Base-by-base conservation (phyloP, 495 filamentous ascomycete genomes). In the Podospora fimiseda region DNA sequence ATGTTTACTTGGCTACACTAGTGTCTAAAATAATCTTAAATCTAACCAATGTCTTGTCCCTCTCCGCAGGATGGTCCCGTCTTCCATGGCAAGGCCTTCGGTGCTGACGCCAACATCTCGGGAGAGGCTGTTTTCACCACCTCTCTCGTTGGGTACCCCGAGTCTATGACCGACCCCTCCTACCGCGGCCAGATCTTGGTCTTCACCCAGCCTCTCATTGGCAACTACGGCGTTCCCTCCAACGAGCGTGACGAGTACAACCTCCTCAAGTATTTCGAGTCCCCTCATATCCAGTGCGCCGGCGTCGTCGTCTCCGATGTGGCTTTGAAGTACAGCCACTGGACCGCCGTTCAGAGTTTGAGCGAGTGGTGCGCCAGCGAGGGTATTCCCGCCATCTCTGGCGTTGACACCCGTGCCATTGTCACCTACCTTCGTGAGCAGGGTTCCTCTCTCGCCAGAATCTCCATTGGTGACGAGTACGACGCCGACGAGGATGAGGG, bases 111-210 rank as follows among this genome's bases (percentile, higher is more conserved):
- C 63, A 95, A 92, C 80, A 87, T 93, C 66, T 90, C 87, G 53
- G 91, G 90, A 53, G 90, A 96, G 72, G 90, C 91, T 41, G 90
- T 95, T 61, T 95, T 95, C 81, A 96, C 89, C 56, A 95, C 89
- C 49, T 92, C 88, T 22, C 78, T 91, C 52, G 91, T 96, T 53
- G 90, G 89, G 54, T 98, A 98, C 67, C 93, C 93, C 55, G 94
- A 98, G 74, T 96, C 92, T 38, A 81, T 99, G 81, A 97, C 93
- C 65, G 94, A 97, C 64, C 94, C 93, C 38, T 97, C 93, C 24
- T 99, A 99, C 79, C 90, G 94, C 62, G 94, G 94, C 40, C 94
- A 99, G 75, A 97, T 97, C 54, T 76, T 96, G 60, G 92, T 97
- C 65, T 96, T 99, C 79, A 99, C 93, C 47, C 89, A 95, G 68